Base-by-base conservation (phyloP, 1,284 basidiomycete genomes). In the Flammula alnicola region DNA sequence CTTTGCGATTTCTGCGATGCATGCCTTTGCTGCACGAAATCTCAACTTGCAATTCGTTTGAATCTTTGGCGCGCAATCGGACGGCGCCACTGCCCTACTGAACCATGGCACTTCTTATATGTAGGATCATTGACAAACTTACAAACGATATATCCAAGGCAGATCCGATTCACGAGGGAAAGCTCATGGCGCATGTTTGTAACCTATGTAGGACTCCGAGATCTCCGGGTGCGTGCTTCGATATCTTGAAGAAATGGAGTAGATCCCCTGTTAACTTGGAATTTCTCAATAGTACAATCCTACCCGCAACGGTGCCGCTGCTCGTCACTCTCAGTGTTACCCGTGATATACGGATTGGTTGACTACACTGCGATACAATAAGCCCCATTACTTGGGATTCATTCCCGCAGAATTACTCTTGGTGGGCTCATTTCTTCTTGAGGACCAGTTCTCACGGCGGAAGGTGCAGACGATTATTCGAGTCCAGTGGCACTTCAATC, bases 81-180 rank as follows among this genome's bases (percentile, higher is more conserved):
- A 40, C 39, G 39, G 37, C 36, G 48, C 51, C 45, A 46, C 44
- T 37, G 37, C 32, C 36, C 47, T 43, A 38, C 22, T 37, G 14
- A 23, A 35, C 31, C 30, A 7, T 23, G 32, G 27, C n/a, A n/a
- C n/a, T n/a, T n/a, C n/a, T n/a, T n/a, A n/a, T 32, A 22, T 48
- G 40, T 32, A 53, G 55, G 48, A 56, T 56, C 55, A 53, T 1
- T 32, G 17, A 17, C 40, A 22, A 20, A 14, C n/a, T 41, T 23
- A 40, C 35, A 14, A 22, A 17, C 17, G 19, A 19, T 31, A 37
- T 35, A 44, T 17, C 31, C 17, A 39, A 31, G 32, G 47, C 43
- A 49, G 48, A 52, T 60, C 55, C 58, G 51, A 57, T 54, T 47
- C 22, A 50, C 25, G 40, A 51, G 54, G 51, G 44, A 4, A 44